These are phyloP conservation scores for Vigna nakashimae DNA, from an alignment of 306 rosid species.

Conservation along the genomic window DNA sequence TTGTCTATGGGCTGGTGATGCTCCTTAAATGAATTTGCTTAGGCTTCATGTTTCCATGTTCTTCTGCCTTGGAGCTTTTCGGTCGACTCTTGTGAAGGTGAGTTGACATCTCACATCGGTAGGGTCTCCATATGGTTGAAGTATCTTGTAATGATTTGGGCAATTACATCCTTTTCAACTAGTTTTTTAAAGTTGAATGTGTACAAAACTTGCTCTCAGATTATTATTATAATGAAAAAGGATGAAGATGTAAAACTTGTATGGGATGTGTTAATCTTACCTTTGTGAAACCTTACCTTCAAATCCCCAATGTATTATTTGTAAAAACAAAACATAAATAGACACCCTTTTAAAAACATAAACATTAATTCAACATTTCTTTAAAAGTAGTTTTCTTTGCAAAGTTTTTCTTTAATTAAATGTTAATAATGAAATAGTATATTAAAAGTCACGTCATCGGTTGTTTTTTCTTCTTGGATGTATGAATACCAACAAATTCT, in stretches of 20 bases:
- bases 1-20: conserved; percentile 21
- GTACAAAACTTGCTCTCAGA: background rate
- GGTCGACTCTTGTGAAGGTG: conserved; percentile 8
- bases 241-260: background rate
- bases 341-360: too few species aligned
- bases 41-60: conserved; percentile 21
- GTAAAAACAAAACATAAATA: too few species aligned
- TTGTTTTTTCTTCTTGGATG: too few species aligned
- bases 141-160: conserved; percentile 7
- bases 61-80: conserved; percentile 5
- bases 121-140: background rate
- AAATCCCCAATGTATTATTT: too few species aligned
- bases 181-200: background rate
- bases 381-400: too few species aligned
- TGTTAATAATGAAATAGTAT: too few species aligned
- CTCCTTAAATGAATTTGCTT: conserved; percentile 28
- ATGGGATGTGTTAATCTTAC: too few species aligned
- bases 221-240: background rate
- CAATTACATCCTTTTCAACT: conserved; percentile 6
- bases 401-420: too few species aligned
- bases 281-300: too few species aligned
- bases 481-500: too few species aligned
- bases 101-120: background rate
- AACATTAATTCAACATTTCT: too few species aligned
- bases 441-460: too few species aligned